These are phyloP conservation scores for Trapa bicornis DNA, from an alignment of 345 rosid genomes.

Conservation along the genomic window DNA sequence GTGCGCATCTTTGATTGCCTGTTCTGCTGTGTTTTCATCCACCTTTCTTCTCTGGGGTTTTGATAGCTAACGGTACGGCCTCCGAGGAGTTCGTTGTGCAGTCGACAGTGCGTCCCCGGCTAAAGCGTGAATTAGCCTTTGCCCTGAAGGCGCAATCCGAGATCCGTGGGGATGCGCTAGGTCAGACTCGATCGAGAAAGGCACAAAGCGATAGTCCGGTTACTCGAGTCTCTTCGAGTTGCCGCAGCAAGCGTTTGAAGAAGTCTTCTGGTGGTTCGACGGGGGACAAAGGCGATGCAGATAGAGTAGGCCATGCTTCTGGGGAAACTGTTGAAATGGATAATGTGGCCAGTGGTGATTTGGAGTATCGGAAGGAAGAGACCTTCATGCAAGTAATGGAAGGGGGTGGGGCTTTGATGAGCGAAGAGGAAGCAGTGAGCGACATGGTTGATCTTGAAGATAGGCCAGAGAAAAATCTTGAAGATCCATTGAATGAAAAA, in stretches of 20 bases:
- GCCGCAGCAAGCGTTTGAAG: conserved; percentile 22
- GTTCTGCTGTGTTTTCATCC: neutral
- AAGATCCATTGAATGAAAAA: conserved; percentile 15
- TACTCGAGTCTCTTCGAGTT: conserved; percentile 1
- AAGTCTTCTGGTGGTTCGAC: neutral
- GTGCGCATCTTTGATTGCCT: neutral
- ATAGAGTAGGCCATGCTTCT: conserved; percentile 7
- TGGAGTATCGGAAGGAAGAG: conserved; percentile 3
- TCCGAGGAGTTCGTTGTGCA: conserved; percentile 37
- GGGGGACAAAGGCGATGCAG: conserved; percentile 12
- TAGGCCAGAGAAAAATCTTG: conserved; percentile 10
- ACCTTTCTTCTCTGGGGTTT: neutral
- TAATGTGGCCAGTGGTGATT: neutral
- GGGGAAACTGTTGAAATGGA: neutral
- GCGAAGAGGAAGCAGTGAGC: conserved; percentile 60
- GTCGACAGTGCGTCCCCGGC: conserved; percentile 57
- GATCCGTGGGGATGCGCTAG: conserved; percentile 56
- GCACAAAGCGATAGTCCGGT: conserved; percentile 6
- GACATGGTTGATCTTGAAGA: conserved; percentile 57
- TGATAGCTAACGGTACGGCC: conserved; percentile 47
- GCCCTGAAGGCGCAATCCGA: conserved; percentile 69
- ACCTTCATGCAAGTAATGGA: conserved; percentile 9
- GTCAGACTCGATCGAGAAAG: conserved; percentile 58
- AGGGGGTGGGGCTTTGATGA: conserved; percentile 16
- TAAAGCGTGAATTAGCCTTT: conserved; percentile 79